Base-by-base conservation (phyloP, 2,329 filamentous ascomycete genomes). In the Ophiosphaerella herpotricha region DNA sequence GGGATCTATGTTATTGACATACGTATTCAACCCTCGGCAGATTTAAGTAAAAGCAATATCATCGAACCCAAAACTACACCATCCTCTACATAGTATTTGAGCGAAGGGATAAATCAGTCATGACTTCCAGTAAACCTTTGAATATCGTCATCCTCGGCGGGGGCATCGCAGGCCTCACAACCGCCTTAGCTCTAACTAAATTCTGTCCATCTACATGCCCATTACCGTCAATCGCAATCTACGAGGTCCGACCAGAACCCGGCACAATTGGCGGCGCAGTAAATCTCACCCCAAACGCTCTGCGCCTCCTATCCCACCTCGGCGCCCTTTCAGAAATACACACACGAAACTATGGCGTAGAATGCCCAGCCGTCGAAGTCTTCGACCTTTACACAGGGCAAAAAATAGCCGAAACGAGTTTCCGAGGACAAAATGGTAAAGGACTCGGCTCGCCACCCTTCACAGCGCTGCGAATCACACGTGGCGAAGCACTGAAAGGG, bases 201-300 rank as follows among this genome's bases (percentile, higher is more conserved):
- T 76, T 75, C 60, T 51, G 64, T 6, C 73, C 75, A 23, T 38
- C 65, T 23, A 66, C 62, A 24, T 57, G 63, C 29, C 63, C 74
- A 18, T 67, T 70, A 16, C 67, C 69, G 18, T 49, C 48, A 7
- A 74, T 81, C 58, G 76, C 74, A 35, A 72, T 82, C 49, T 80
- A 75, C 57, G 80, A 82, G 59, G 72, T 80, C 38, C 76, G 79
- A 1, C 68, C 75, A 2, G 60, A 69, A 31, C 74, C 77, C 3
- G 74, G 77, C 11, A 77, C 77, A 0, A 76, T 77, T 1, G 85
- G 84, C 0, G 84, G 85, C 5, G 84, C 84, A 0, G 78, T 87
- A 21, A 84, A 87, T 57, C 64, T 87, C 11, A 80, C 82, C 0
- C 84, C 85, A 0, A 88, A 88, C 58, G 74, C 78, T 3, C 82